Evolutionary conservation across 495 filamentous ascomycete species (phyloP), one percentile per base, ranked within the genome.

Genomic region (Neurospora hispaniola): DNA sequence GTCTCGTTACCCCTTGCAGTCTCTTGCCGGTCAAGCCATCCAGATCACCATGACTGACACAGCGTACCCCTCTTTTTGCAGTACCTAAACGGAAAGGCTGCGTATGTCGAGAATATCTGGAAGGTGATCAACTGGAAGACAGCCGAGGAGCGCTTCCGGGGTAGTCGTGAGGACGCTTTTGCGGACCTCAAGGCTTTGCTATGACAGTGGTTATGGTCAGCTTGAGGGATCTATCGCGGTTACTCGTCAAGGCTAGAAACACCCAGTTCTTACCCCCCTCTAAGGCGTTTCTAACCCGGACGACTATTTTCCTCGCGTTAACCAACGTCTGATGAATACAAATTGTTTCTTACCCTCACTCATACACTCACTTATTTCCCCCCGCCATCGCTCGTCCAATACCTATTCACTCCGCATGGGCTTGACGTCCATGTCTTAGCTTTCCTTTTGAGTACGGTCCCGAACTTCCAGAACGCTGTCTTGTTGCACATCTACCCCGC

Each of bases 101-200:
- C 96, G 76, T 99, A 99, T 83, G 97, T 99, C 78, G 89, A 89
- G 75, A 94, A 94, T 71, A 91, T 99, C 79, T 99, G 96, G 96
- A 93, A 97, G 73, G 93, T 99, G 54, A 87, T 99, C 77, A 98
- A 98, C 86, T 99, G 96, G 96, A 96, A 95, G 87, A 87, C 91
- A 46, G 96, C 91, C 43, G 96, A 97, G 87, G 88, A 91, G 82
- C 89, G 96, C 72, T 96, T 95, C 79, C 66, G 72, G 12, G 82
- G 80, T 41, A 77, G 71, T 44, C 72, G 79, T 48, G 83, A 81
- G 69, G 81, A 80, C 46, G 78, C 77, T 10, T 84, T 82, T 73
- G 76, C 76, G 69, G 59, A 72, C 11, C 72, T 83, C 59, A 83
- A 81, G 73, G 79, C 79, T 2, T 59, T 78, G 38, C 75, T 84